Conservation (phyloP, 164 flowering plant species). For the Paratinospora sagittata region DNA sequence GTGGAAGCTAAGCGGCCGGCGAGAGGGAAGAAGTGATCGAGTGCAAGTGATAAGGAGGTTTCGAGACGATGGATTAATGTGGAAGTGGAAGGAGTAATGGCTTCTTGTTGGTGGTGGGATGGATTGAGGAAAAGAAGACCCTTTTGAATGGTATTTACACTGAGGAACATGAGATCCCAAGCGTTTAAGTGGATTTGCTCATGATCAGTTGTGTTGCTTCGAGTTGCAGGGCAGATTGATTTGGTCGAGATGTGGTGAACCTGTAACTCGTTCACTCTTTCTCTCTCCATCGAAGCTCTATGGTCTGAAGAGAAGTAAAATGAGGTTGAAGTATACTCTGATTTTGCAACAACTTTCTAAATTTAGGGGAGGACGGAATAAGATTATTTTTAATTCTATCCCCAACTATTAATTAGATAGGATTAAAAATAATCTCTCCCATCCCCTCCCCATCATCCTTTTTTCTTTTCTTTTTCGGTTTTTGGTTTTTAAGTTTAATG, state of each 20-base stretch:
- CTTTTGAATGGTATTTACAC: neutral
- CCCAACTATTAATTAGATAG: too few species aligned
- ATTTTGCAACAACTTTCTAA: neutral
- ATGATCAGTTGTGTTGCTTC: neutral
- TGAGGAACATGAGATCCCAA: slow-evolving; percentile 10
- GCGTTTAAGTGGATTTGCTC: slow-evolving; percentile 3
- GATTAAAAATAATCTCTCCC: too few species aligned
- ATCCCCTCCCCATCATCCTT: too few species aligned
- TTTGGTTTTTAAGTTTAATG: too few species aligned
- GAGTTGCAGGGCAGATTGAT: neutral
- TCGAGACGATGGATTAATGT: slow-evolving; percentile 5
- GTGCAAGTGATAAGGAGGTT: slow-evolving; percentile 16
- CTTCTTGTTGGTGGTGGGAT: neutral
- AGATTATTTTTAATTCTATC: too few species aligned
- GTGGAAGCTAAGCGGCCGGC: slow-evolving; percentile 18
- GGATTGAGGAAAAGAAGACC: slow-evolving; percentile 8
- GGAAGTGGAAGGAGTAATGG: neutral
- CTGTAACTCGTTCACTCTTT: too few species aligned
- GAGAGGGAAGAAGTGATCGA: slow-evolving; percentile 16
- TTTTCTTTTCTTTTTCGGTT: too few species aligned
- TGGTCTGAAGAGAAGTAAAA: too few species aligned
- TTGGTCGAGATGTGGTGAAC: neutral
- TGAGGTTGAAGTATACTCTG: neutral
- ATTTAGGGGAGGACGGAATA: neutral
- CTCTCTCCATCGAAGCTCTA: too few species aligned